phyloP scores from a whole-genome alignment of 139 green algal genomes.

The Chlamydomonas sp. region DNA sequence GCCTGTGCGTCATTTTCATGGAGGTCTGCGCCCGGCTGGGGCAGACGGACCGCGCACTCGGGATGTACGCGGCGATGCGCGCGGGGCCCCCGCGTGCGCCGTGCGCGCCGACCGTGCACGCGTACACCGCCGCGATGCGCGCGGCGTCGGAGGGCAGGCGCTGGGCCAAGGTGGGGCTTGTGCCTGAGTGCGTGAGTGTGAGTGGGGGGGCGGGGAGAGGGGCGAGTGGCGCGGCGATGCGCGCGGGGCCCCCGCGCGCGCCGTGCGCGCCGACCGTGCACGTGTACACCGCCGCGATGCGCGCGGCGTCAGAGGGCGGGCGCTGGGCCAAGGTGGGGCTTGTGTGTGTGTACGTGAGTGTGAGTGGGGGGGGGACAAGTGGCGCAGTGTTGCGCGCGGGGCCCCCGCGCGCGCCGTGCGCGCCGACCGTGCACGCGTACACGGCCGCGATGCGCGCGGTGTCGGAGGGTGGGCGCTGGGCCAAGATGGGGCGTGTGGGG shows the following conservation, averaged over 20 bases:
- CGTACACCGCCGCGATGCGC: constrained; percentile 80
- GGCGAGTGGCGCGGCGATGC: no score
- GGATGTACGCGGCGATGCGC: constrained; percentile 61
- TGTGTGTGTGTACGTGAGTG: no score
- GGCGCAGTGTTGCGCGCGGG: no score
- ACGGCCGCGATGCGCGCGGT: constrained; percentile 80
- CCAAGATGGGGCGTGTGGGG: no score
- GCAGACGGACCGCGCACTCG: constrained; percentile 58
- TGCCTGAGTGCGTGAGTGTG: no score
- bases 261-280: constrained; percentile 68
- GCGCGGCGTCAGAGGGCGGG: constrained; percentile 68
- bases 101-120: constrained; percentile 69
- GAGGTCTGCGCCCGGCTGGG: constrained; percentile 65
- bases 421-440: constrained; percentile 73
- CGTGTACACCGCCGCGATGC: constrained; percentile 79
- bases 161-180: no score
- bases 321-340: no score
- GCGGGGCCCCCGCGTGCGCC: constrained; percentile 27
- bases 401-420: constrained; percentile 41
- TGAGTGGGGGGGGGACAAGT: no score
- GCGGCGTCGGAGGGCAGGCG: constrained; percentile 66
- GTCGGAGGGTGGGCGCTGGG: constrained; percentile 59
- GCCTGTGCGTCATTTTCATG: constrained; percentile 71
- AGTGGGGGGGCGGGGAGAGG: no score
- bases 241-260: no score